A percentile compares a stretch with the other conserved stretches of the same genome.
phyloP scores from a whole-genome alignment of 2,329 filamentous ascomycete species.

The Zelopaecilomyces penicillatus region DNA sequence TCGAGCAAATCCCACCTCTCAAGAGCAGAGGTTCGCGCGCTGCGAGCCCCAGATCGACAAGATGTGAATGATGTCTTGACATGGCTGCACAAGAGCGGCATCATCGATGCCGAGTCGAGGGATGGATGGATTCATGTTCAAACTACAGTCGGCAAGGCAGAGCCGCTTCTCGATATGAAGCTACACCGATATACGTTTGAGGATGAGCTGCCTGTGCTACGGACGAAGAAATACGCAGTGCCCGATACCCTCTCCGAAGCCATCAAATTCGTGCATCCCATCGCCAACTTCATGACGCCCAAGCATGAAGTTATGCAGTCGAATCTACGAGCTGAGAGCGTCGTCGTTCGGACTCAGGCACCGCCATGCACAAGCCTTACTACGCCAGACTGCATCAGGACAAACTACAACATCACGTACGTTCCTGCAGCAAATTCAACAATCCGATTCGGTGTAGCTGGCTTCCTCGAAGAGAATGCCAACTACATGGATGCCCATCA shows the following conservation, averaged over 20 bases:
- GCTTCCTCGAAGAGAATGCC: slow-evolving; percentile 41
- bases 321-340: background rate
- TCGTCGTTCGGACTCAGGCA: background rate
- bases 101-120: slow-evolving; percentile 23
- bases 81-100: slow-evolving; percentile 34
- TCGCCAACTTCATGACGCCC: slow-evolving; percentile 41
- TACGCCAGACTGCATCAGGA: slow-evolving; percentile 32
- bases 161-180: slow-evolving; percentile 32
- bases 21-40: slow-evolving; percentile 24
- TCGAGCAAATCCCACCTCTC: slow-evolving; percentile 23
- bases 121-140: slow-evolving; percentile 36
- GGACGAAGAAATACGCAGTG: slow-evolving; percentile 36
- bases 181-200: slow-evolving; percentile 35
- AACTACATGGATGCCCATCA: slow-evolving; percentile 32
- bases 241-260: slow-evolving; percentile 29
- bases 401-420: slow-evolving; percentile 38
- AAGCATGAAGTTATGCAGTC: slow-evolving; percentile 18
- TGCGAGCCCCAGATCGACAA: slow-evolving; percentile 25
- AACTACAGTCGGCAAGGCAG: slow-evolving; percentile 30
- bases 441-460: slow-evolving; percentile 37
- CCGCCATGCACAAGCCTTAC: slow-evolving; percentile 13
- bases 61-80: slow-evolving; percentile 27
- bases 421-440: slow-evolving; percentile 21
- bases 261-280: slow-evolving; percentile 39
- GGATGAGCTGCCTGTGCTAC: slow-evolving; percentile 28